Evolutionary conservation across 805 yeast genomes (phyloP), one percentile per base, ranked within the genome.

Genomic region (Kluyveromyces aestuarii): DNA sequence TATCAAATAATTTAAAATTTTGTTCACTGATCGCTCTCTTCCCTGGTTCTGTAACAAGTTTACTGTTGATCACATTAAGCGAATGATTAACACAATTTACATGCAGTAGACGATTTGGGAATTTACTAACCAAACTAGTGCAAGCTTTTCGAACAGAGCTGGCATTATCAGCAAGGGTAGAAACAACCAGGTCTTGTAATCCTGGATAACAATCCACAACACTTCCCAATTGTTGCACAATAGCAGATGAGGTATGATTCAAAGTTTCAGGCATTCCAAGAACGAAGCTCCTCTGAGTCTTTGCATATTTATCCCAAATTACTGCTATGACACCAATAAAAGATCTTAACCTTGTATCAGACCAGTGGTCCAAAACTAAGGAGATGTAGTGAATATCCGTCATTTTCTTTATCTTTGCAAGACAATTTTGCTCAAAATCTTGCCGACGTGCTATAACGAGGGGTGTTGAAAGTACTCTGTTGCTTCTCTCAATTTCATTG

Each of bases 331-430:
- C 45, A 8, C 45, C 45, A 43, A 43, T 43, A n/a, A 43, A 43
- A 18, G 45, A 43, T 18, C 45, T 33, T 43, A 43, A 19, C 10
- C 39, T 33, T 6, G 45, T 43, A 33, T 43, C 45, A 14, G 45
- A 43, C 45, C 45, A 43, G 16, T 43, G 45, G 33, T 43, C 45
- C 17, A 43, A 36, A 14, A 43, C 45, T 43, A 43, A 43, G 8
- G 45, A 33, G 14, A 33, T 8, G 13, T 3, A 36, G 16, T 43
- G 45, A 3, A 33, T 43, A 13, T 43, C 19, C 3, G 45, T 27
- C 36, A 43, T 16, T 27, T 43, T 25, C 18, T 43, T 35, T 9
- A 43, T 19, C n/a, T 27, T 25, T 6, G 27, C 27, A 17, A 33
- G 8, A 33, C 45, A 43, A 10, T 33, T 43, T 30, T 43, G 45